These are phyloP conservation scores for Eucalyptus urophylla DNA, from an alignment of 345 rosid genomes.

Conservation along the genomic window DNA sequence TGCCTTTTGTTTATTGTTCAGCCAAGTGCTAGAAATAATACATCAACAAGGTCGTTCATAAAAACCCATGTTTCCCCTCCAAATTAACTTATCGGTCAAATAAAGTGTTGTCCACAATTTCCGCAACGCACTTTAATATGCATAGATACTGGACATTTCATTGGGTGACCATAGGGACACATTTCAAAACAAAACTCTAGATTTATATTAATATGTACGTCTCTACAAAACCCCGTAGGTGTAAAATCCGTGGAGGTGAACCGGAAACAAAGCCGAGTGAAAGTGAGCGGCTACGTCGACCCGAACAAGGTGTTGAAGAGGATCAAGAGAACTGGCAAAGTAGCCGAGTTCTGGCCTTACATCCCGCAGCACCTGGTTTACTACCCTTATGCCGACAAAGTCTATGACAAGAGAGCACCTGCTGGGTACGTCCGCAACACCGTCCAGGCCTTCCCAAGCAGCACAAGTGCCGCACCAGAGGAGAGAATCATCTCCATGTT, in stretches of 20 bases:
- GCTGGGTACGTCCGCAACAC: constrained; percentile 47
- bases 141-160: not conserved
- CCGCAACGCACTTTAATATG: not conserved
- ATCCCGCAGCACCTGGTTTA: constrained; percentile 50
- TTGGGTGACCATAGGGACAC: not conserved
- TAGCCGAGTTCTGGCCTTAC: constrained; percentile 75
- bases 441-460: constrained; percentile 40
- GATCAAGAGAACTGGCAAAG: constrained; percentile 56
- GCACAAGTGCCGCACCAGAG: constrained; percentile 10
- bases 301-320: constrained; percentile 57
- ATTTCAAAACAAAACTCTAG: not conserved
- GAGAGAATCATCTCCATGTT: constrained; percentile 44
- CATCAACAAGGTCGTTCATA: not conserved
- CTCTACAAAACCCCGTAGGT: constrained; percentile 5
- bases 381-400: constrained; percentile 41
- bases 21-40: not conserved
- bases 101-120: not conserved
- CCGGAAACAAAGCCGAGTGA: constrained; percentile 44
- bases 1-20: not conserved
- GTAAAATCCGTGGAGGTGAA: constrained; percentile 49
- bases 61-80: not conserved
- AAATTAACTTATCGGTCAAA: not conserved
- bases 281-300: constrained; percentile 45
- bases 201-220: not conserved
- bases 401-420: constrained; percentile 56